Percentiles rank a stretch among this genome's conserved stretches.
These are phyloP conservation scores for Crithidia thermophila DNA, from an alignment of 208 protist species.

Conservation along the genomic window DNA sequence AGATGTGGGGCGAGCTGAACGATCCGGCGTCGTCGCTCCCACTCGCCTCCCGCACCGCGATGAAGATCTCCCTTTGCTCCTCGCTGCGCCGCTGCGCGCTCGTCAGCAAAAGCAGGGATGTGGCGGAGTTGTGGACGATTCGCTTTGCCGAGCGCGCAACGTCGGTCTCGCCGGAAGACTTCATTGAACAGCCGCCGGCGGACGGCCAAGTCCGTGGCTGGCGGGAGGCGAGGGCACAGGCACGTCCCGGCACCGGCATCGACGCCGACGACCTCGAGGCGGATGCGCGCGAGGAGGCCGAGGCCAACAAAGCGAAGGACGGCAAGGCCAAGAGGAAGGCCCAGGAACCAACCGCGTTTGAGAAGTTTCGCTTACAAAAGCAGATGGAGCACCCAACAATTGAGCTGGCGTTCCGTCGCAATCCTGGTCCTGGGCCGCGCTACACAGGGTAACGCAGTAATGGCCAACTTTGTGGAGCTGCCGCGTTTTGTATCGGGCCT, in stretches of 20 bases:
- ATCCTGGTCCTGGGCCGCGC: constrained; percentile 59
- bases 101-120: constrained; percentile 30
- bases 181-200: constrained; percentile 31
- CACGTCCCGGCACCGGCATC: constrained; percentile 62
- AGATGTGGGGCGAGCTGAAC: constrained; percentile 70
- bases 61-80: constrained; percentile 71
- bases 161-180: constrained; percentile 57
- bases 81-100: constrained; percentile 80
- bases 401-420: constrained; percentile 50
- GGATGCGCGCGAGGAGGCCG: constrained; percentile 36
- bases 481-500: no score
- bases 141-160: constrained; percentile 65
- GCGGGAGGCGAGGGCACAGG: constrained; percentile 32
- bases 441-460: constrained; percentile 78
- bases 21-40: constrained; percentile 49
- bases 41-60: constrained; percentile 53
- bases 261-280: constrained; percentile 63
- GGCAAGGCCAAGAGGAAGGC: not conserved
- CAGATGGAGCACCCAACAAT: constrained; percentile 77
- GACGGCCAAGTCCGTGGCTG: constrained; percentile 26
- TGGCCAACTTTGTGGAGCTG: no score
- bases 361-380: constrained; percentile 56
- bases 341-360: constrained; percentile 44
- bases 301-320: not conserved
- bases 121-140: constrained; percentile 73